These are phyloP conservation scores for Fusarium coicis DNA, from an alignment of 2,329 filamentous ascomycete species.

Conservation along the genomic window DNA sequence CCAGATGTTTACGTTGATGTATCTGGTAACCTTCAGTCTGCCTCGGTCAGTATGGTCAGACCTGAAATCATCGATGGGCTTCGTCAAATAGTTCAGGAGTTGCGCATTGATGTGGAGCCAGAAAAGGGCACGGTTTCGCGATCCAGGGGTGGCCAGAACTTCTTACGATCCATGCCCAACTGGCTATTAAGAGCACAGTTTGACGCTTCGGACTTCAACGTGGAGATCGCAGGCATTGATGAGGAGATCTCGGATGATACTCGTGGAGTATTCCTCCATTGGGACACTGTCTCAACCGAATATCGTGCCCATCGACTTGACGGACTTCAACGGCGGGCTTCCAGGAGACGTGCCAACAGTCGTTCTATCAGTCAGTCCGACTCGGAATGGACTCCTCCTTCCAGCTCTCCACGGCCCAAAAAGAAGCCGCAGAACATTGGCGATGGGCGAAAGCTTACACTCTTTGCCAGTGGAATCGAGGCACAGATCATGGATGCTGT, in stretches of 20 bases:
- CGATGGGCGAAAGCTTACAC: constrained; percentile 83
- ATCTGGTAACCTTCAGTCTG: constrained; percentile 83
- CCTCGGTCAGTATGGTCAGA: constrained; percentile 88
- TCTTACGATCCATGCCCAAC: constrained; percentile 80
- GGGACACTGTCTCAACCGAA: constrained; percentile 88
- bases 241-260: constrained; percentile 83
- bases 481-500: constrained; percentile 89
- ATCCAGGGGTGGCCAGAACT: constrained; percentile 67
- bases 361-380: constrained; percentile 76
- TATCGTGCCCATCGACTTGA: constrained; percentile 87
- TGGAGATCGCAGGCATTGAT: constrained; percentile 92
- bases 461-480: constrained; percentile 87
- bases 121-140: constrained; percentile 63
- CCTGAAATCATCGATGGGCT: constrained; percentile 93
- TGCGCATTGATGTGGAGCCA: constrained; percentile 76
- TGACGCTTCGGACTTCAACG: constrained; percentile 87
- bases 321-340: constrained; percentile 65
- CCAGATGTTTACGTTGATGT: constrained; percentile 86
- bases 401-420: constrained; percentile 53
- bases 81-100: constrained; percentile 87
- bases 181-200: constrained; percentile 89
- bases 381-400: constrained; percentile 63
- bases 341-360: constrained; percentile 79
- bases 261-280: constrained; percentile 83
- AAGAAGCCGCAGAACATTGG: constrained; percentile 67